These are phyloP conservation scores for Boechera stricta DNA, from an alignment of 345 rosid species.

Conservation along the genomic window DNA sequence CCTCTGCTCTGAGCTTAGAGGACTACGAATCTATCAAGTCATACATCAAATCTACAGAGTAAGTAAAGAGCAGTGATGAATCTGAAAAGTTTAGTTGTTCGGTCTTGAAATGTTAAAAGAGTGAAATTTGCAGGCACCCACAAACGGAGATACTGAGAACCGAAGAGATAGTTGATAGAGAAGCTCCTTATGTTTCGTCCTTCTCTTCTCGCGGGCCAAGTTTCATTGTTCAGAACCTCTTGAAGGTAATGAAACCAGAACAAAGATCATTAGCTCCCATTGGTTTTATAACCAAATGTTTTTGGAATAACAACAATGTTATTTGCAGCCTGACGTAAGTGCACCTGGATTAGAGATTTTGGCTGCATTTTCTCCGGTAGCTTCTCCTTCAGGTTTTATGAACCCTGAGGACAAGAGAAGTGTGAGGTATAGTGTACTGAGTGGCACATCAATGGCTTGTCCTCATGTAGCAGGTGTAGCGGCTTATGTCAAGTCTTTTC, in stretches of 20 bases:
- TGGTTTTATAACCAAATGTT: background rate
- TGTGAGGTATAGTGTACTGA: conserved; percentile 38
- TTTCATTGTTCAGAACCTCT: conserved; percentile 31
- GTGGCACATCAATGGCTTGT: conserved; percentile 59
- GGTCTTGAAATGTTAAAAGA: background rate
- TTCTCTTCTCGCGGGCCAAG: conserved; percentile 61
- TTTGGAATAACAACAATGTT: background rate
- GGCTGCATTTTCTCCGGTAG: conserved; percentile 49
- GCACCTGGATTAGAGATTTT: conserved; percentile 53
- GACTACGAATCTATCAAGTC: conserved; percentile 32
- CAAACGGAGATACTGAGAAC: conserved; percentile 45
- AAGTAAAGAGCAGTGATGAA: conserved; percentile 13
- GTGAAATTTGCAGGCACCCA: conserved; percentile 37
- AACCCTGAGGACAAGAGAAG: conserved; percentile 28
- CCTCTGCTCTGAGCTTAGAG: background rate
- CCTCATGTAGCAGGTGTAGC: conserved; percentile 55
- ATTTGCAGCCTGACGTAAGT: conserved; percentile 49
- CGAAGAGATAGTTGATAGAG: conserved; percentile 35
- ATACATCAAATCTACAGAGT: conserved; percentile 48
- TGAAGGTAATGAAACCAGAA: conserved; percentile 34
- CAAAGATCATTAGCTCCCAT: background rate
- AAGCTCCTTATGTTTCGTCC: conserved; percentile 45
- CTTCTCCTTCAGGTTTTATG: conserved; percentile 12
- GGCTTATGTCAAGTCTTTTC: conserved; percentile 51
- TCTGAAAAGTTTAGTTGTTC: conserved; percentile 8